These are phyloP conservation scores for Ambrosiella beaveri DNA, from an alignment of 2,329 filamentous ascomycete species.

Conservation along the genomic window DNA sequence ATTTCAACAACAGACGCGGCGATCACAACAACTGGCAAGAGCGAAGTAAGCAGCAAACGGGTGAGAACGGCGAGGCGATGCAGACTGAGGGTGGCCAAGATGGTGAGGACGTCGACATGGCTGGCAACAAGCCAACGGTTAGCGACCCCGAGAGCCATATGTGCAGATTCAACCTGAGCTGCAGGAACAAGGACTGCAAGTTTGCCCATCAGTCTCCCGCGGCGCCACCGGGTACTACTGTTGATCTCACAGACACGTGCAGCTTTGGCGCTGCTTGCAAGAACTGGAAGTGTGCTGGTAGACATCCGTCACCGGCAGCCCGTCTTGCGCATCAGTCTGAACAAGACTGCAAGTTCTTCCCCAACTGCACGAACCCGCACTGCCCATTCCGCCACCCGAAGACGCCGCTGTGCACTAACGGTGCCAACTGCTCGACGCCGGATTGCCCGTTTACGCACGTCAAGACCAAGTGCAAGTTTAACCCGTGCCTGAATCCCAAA, in stretches of 20 bases:
- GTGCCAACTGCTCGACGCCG: slow-evolving; percentile 63
- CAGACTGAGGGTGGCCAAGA: slow-evolving; percentile 20
- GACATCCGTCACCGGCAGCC: slow-evolving; percentile 80
- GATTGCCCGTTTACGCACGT: slow-evolving; percentile 85
- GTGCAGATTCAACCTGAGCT: slow-evolving; percentile 80
- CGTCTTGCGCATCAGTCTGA: slow-evolving; percentile 63
- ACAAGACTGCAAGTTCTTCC: slow-evolving; percentile 79
- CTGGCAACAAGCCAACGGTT: slow-evolving; percentile 31
- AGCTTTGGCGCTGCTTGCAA: slow-evolving; percentile 82
- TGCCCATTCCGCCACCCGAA: slow-evolving; percentile 82
- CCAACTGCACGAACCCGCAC: slow-evolving; percentile 72
- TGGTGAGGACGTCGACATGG: slow-evolving; percentile 46
- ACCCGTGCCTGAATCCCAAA: slow-evolving; percentile 73
- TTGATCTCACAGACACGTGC: slow-evolving; percentile 70
- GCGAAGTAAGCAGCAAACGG: slow-evolving; percentile 11
- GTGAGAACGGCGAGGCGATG: slow-evolving; percentile 21
- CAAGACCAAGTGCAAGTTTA: slow-evolving; percentile 73
- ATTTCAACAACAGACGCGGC: slow-evolving; percentile 35
- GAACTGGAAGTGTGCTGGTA: slow-evolving; percentile 81
- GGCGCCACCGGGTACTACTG: slow-evolving; percentile 55
- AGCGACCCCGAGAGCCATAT: slow-evolving; percentile 47
- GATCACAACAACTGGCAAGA: slow-evolving; percentile 25
- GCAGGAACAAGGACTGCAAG: slow-evolving; percentile 75
- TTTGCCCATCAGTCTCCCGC: slow-evolving; percentile 91
- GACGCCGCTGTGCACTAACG: slow-evolving; percentile 79